Evolutionary conservation across 768 basidiomycete genomes (phyloP).

Genomic region (Neoboletus subvelutipes): DNA sequence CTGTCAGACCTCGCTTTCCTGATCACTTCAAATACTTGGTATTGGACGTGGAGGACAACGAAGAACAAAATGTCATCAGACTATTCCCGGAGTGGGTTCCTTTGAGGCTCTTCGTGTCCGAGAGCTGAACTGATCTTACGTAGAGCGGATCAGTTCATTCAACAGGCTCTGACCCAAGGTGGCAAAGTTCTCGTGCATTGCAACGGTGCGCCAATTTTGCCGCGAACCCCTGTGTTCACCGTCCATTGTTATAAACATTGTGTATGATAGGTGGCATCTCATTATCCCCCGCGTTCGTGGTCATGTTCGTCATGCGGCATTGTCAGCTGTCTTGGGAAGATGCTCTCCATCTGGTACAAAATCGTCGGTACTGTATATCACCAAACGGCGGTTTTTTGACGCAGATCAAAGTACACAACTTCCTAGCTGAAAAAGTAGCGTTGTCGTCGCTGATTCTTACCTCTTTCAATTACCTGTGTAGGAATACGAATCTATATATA

Average conservation of each 20-base stretch:
- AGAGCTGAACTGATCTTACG: neutral
- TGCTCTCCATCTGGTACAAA: constrained; percentile 84
- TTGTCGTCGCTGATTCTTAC: neutral
- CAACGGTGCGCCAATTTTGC: constrained; percentile 55
- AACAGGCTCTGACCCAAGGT: constrained; percentile 51
- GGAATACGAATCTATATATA: constrained; percentile 95
- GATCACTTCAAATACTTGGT: constrained; percentile 76
- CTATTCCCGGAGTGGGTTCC: constrained; percentile 75
- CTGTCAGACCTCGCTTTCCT: constrained; percentile 82
- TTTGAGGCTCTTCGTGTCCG: neutral
- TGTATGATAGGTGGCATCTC: constrained; percentile 71
- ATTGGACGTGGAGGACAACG: constrained; percentile 86
- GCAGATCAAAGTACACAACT: constrained; percentile 73
- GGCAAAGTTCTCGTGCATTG: constrained; percentile 88
- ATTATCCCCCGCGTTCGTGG: constrained; percentile 83
- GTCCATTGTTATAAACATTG: neutral
- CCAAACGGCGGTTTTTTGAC: constrained; percentile 91
- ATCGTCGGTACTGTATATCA: constrained; percentile 89
- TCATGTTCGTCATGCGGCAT: constrained; percentile 92
- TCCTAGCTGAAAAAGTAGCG: neutral
- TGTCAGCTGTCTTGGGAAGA: constrained; percentile 84
- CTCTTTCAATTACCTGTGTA: constrained; percentile 28
- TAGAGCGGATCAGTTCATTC: constrained; percentile 78
- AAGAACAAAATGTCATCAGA: constrained; percentile 92
- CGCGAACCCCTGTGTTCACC: neutral